Base-by-base conservation (phyloP, 2,329 filamentous ascomycete species). In the Lachnellula occidentalis region DNA sequence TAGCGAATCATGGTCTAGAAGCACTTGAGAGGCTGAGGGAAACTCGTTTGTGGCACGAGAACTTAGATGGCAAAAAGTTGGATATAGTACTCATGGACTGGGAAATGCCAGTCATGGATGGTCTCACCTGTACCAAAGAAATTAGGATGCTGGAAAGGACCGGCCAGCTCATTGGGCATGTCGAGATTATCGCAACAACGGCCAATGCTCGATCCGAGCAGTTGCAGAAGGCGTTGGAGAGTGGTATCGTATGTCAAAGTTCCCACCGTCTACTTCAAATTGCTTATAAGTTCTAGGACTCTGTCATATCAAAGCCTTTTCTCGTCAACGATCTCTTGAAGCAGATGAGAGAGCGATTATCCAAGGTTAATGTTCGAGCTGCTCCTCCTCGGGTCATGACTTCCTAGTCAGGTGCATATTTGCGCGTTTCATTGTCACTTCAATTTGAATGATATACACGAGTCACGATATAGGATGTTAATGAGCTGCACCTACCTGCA, bases 71-170 rank as follows among this genome's bases (percentile, higher is more conserved):
- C 11, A 57, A 53, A 2, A 63, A 76, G 24, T 70, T 86, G 22
- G 80, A 80, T 48, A 74, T 88, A 4, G 80, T 90, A 17, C 73
- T 90, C 19, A 90, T 90, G 86, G 87, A 90, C 63, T 82, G 88
- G 61, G 85, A 89, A 65, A 89, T 90, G 86, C 86, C 86, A 1
- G 72, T 88, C 15, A 86, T 87, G 75, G 85, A 89, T 61, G 87
- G 87, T 0, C 72, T 87, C 54, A 81, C 82, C 1, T 87, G 85
- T 65, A 85, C 84, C 12, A 75, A 76, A 34, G 76, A 77, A 43
- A 88, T 90, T 53, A 77, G 87, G 15, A 76, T 81, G 57, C 69
- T 87, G 53, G 49, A 80, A 78, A n/a, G 73, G 71, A 59, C 72
- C 34, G 79, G 80, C 8, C 74, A 74, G 57, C 72, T 86, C 4